Base-by-base conservation (phyloP, 1,139 yeast genomes). In the Debaryomycetaceae sp. region DNA sequence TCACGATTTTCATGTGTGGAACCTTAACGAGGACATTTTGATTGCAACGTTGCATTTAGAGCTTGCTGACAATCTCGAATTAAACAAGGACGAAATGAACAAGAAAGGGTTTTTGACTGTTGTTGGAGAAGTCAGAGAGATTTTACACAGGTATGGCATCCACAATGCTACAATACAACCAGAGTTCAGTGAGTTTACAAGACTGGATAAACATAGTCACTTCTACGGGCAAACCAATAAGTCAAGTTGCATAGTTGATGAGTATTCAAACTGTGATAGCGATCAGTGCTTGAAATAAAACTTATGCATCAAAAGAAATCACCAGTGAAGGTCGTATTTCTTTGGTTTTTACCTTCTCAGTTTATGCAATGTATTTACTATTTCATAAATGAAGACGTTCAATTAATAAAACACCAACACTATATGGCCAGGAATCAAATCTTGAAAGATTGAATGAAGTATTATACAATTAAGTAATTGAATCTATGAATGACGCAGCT, bases 1-100 rank as follows among this genome's bases (percentile, higher is more conserved):
- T 32, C 98, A 92, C 60, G 98, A 92, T 59, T 82, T 92, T 72
- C 98, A 92, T 60, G 85, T 92, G 44, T 92, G 98, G 98, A 92
- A 89, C 59, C 74, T 92, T 51, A 87, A 91, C 42, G 98, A 92
- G 65, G 87, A 84, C 48, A 77, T 87, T 41, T 75, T 82, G 51
- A 87, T 92, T 56, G 97, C 97, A 1, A 85, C 96, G 1, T 73
- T 92, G 48, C 98, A 92, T 58, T 83, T 91, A 34, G 87, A 89
- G 51, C 73, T 89, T 36, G 73, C 76, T 41, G 74, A 78, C 13
- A 68, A 74, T 5, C 37, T 44, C 3, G 84, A 86, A n/a, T 39
- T 45, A 1, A 42, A 41, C 16, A 42, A 38, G 9, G 30, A 33
- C 31, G 36, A 29, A 35, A 59, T 70, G 39, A 59, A 64, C 49